A percentile compares a stretch with the other conserved stretches of the same genome.
Conservation (phyloP, 2,329 filamentous ascomycete genomes). For the Biscogniauxia mediterranea region DNA sequence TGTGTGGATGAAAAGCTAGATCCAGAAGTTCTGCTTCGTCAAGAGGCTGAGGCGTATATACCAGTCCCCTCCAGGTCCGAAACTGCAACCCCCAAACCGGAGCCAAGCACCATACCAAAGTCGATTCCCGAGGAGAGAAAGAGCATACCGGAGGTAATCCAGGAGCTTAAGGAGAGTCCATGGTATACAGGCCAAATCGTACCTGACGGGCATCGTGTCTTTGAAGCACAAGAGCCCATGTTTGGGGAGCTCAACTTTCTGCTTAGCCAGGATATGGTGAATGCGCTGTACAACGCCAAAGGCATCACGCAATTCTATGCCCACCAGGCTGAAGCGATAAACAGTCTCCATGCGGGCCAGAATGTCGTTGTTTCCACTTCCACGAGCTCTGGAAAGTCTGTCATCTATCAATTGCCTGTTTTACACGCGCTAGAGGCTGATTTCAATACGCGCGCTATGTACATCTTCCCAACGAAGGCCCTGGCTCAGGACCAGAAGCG, state of each 20-base stretch:
- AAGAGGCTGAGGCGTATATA: constrained; percentile 58
- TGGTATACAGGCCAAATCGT: constrained; percentile 95
- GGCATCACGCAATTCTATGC: constrained; percentile 84
- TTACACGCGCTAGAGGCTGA: constrained; percentile 82
- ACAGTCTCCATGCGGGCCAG: constrained; percentile 75
- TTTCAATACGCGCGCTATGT: constrained; percentile 78
- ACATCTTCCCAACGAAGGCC: constrained; percentile 97
- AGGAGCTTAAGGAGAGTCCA: constrained; percentile 74
- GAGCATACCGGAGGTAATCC: constrained; percentile 78
- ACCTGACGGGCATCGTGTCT: constrained; percentile 86
- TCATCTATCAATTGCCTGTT: constrained; percentile 97
- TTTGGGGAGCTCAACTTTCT: constrained; percentile 83
- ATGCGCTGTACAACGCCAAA: constrained; percentile 89
- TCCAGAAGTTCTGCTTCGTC: constrained; percentile 62
- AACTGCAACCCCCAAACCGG: constrained; percentile 30
- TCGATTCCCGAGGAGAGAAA: constrained; percentile 79
- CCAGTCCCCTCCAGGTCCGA: constrained; percentile 55
- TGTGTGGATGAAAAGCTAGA: constrained; percentile 66
- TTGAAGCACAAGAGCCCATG: constrained; percentile 78
- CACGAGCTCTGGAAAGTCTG: constrained; percentile 92
- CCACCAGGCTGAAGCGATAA: constrained; percentile 92
- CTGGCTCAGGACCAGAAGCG: constrained; percentile 90
- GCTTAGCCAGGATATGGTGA: constrained; percentile 89
- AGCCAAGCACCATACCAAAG: constrained; percentile 55
- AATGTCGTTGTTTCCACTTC: constrained; percentile 93